These are phyloP conservation scores for Trichosanthes truncata DNA, from an alignment of 306 rosid genomes.

Conservation along the genomic window DNA sequence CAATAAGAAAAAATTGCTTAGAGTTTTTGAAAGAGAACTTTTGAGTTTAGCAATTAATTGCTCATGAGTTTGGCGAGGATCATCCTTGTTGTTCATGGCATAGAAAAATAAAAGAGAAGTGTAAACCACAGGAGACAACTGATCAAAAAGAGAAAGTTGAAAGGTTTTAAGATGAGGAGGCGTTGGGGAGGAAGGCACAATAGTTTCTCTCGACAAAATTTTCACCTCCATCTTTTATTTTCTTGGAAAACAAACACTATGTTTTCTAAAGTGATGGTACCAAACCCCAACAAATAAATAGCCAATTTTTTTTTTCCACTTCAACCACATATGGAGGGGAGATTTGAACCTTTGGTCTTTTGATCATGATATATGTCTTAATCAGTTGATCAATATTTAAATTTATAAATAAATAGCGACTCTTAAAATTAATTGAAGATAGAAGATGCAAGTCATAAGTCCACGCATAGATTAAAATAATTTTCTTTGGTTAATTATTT, in stretches of 20 bases:
- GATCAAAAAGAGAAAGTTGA: conserved; percentile 43
- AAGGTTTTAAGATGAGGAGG: conserved; percentile 30
- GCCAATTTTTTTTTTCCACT: too few relatives aligned
- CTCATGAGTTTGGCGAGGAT: background rate
- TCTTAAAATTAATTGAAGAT: too few relatives aligned
- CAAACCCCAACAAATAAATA: too few relatives aligned
- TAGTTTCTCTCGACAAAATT: conserved; percentile 24
- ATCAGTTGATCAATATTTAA: too few relatives aligned
- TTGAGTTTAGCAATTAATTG: conserved; percentile 18
- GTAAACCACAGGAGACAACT: conserved; percentile 29
- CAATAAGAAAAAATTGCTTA: conserved; percentile 29
- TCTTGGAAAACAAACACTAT: background rate
- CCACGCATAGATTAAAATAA: too few relatives aligned
- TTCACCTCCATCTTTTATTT: conserved; percentile 3
- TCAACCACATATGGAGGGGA: too few relatives aligned
- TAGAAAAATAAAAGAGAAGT: conserved; percentile 30
- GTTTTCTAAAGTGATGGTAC: too few relatives aligned
- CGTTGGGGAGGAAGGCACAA: conserved; percentile 38
- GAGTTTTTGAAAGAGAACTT: conserved; percentile 32
- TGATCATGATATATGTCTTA: too few relatives aligned
- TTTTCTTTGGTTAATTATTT: too few relatives aligned
- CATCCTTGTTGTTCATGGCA: background rate
- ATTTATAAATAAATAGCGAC: too few relatives aligned
- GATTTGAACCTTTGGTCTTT: too few relatives aligned
- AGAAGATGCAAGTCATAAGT: too few relatives aligned